These are phyloP conservation scores for Cyclotella choctawhatcheeana DNA, from an alignment of 108 stramenopile species.

Conservation along the genomic window DNA sequence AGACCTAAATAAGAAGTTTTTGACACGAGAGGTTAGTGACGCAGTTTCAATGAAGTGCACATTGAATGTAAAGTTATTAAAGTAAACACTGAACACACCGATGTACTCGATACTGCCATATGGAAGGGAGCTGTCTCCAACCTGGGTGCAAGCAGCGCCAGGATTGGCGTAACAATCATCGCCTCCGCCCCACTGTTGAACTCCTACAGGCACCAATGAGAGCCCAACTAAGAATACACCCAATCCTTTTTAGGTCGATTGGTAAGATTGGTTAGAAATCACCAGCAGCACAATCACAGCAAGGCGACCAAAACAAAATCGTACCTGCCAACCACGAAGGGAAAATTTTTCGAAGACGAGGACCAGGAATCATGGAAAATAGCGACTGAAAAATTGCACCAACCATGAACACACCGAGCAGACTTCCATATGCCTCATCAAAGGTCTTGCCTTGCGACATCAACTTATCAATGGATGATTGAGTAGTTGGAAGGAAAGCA, in stretches of 20 bases:
- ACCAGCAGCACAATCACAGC: too few relatives aligned
- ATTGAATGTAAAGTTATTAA: too few relatives aligned
- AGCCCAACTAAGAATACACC: neutral
- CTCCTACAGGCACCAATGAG: neutral
- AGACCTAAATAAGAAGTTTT: neutral
- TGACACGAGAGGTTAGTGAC: too few relatives aligned
- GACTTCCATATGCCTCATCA: neutral
- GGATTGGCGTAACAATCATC: neutral
- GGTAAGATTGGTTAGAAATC: too few relatives aligned
- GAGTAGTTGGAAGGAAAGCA: neutral
- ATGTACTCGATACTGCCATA: neutral
- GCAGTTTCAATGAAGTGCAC: too few relatives aligned
- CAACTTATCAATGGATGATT: neutral
- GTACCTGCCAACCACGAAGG: neutral
- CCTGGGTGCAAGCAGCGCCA: neutral
- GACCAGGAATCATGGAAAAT: neutral
- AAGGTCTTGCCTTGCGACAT: neutral
- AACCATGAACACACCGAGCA: neutral
- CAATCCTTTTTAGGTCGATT: too few relatives aligned
- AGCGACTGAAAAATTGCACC: neutral
- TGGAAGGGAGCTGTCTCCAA: neutral
- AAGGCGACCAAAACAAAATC: neutral
- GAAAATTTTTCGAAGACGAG: neutral
- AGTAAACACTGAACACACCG: neutral
- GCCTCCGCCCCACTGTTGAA: neutral